phyloP scores from a whole-genome alignment of 2,329 filamentous ascomycete genomes.

The Microascus cirrosus region DNA sequence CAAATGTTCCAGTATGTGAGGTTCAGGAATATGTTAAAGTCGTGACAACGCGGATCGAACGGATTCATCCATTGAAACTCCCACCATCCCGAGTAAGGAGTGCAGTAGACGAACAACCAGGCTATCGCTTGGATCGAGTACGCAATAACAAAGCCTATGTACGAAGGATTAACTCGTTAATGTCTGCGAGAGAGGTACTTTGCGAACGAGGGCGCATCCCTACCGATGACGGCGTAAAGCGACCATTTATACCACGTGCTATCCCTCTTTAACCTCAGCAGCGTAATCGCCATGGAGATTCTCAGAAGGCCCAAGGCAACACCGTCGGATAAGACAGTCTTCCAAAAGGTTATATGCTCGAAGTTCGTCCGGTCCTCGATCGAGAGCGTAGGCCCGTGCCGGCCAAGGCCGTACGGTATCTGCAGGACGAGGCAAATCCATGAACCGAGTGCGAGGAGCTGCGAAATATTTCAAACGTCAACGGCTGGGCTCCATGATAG shows the following conservation, averaged over 20 bases:
- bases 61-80: conserved; percentile 14
- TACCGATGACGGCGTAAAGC: conserved; percentile 11
- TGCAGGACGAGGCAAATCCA: conserved; percentile 13
- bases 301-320: conserved; percentile 12
- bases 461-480: neutral
- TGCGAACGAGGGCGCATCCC: neutral
- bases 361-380: conserved; percentile 9
- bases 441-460: conserved; percentile 9
- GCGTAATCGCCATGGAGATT: conserved; percentile 11
- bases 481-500: neutral
- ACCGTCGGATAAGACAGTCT: conserved; percentile 12
- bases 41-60: conserved; percentile 10
- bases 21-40: conserved; percentile 11
- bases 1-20: conserved; percentile 12
- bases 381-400: conserved; percentile 8
- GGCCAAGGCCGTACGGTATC: conserved; percentile 12
- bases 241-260: conserved; percentile 12
- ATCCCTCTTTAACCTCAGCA: conserved; percentile 11
- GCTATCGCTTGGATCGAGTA: conserved; percentile 11
- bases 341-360: conserved; percentile 12
- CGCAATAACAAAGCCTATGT: conserved; percentile 8
- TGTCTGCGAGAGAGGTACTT: neutral
- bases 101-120: conserved; percentile 14
- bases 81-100: conserved; percentile 13
- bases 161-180: conserved; percentile 1